These are phyloP conservation scores for Thamnidium elegans DNA, from an alignment of 192 early-diverging fungal species.

Conservation along the genomic window DNA sequence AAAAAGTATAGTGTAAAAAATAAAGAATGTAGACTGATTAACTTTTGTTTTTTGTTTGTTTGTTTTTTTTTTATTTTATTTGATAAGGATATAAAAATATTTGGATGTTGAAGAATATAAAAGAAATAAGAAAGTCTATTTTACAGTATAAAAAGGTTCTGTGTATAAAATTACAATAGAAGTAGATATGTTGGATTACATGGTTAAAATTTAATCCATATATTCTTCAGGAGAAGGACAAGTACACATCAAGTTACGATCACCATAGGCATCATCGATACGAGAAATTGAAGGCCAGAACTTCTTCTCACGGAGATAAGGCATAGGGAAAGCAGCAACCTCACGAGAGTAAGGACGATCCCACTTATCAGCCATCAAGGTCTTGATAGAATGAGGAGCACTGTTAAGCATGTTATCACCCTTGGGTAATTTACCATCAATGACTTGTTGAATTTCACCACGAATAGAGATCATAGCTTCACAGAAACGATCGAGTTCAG, in stretches of 20 bases:
- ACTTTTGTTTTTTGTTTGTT: too few relatives aligned
- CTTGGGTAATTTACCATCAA: slow-evolving; percentile 80
- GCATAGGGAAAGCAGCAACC: slow-evolving; percentile 88
- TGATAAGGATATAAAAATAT: background rate
- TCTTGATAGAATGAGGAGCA: slow-evolving; percentile 84
- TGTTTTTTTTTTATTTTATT: background rate
- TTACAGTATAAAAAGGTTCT: slow-evolving; percentile 9
- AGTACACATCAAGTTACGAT: slow-evolving; percentile 91
- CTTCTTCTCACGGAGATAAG: slow-evolving; percentile 81
- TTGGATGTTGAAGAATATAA: background rate
- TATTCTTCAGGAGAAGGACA: slow-evolving; percentile 93
- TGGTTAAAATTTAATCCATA: slow-evolving; percentile 1
- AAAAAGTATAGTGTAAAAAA: too few relatives aligned
- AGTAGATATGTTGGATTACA: background rate
- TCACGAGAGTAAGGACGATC: slow-evolving; percentile 82
- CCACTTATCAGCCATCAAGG: slow-evolving; percentile 81
- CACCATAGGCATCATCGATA: slow-evolving; percentile 94
- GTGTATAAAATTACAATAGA: slow-evolving; percentile 13
- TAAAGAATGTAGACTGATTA: too few relatives aligned
- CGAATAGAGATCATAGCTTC: slow-evolving; percentile 98
- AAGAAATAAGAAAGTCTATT: slow-evolving; percentile 4
- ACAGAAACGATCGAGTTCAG: slow-evolving; percentile 95
- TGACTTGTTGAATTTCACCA: slow-evolving; percentile 84
- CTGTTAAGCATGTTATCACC: slow-evolving; percentile 85
- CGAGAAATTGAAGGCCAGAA: slow-evolving; percentile 96